Percentiles rank a stretch among this genome's conserved stretches.
Conservation (phyloP, 2,329 filamentous ascomycete species). For the Sporothrix pallida region DNA sequence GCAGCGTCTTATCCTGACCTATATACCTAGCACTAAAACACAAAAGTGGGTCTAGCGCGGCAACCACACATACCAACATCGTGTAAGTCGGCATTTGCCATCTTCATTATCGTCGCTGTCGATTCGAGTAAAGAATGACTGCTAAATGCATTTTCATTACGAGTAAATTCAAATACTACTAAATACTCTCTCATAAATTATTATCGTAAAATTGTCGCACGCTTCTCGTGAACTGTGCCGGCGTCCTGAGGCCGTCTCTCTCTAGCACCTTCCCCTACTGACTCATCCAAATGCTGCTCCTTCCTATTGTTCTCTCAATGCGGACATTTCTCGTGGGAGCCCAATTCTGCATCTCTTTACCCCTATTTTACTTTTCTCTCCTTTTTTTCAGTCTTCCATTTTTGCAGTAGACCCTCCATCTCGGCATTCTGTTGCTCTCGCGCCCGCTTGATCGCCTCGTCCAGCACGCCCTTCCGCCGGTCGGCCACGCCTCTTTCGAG, state of each 20-base stretch:
- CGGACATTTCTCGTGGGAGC: too few species aligned
- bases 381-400: not conserved
- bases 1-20: not conserved
- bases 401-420: not conserved
- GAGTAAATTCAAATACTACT: not conserved
- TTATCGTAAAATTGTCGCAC: not conserved
- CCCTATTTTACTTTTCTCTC: not conserved
- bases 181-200: not conserved
- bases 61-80: accelerated
- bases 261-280: not conserved
- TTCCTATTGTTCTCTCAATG: not conserved
- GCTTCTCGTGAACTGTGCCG: too few species aligned
- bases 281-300: constrained; percentile 3
- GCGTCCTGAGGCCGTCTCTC: not conserved
- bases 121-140: not conserved
- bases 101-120: not conserved
- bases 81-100: not conserved
- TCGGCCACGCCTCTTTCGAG: not conserved
- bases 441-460: constrained; percentile 13
- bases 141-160: not conserved
- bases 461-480: not conserved
- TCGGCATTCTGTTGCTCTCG: not conserved
- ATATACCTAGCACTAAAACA: not conserved
- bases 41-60: not conserved
- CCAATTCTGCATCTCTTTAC: not conserved